Conservation (phyloP, 1,139 yeast genomes). For the Eremothecium sinecaudum region DNA sequence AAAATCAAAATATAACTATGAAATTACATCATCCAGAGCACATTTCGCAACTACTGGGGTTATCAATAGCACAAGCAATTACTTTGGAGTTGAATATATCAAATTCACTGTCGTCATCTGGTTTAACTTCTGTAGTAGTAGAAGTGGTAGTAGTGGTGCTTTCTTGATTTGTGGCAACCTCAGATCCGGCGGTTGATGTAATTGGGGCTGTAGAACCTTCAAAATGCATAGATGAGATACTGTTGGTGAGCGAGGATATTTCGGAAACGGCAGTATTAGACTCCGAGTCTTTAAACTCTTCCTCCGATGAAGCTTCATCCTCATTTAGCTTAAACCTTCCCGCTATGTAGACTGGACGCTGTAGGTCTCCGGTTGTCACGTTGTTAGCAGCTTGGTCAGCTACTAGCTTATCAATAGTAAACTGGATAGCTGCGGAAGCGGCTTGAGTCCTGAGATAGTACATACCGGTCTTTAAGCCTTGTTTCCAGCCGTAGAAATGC, state of each 20-base stretch:
- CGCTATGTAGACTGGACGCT: conserved; percentile 44
- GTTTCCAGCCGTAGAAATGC: conserved; percentile 97
- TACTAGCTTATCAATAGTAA: conserved; percentile 63
- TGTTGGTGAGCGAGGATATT: conserved; percentile 16
- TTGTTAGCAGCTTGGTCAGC: conserved; percentile 43
- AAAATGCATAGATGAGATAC: conserved; percentile 28
- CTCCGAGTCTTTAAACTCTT: conserved; percentile 18
- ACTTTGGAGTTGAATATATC: conserved; percentile 91
- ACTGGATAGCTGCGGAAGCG: conserved; percentile 88
- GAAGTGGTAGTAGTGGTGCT: conserved; percentile 18
- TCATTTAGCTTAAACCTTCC: conserved; percentile 28
- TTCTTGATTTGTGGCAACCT: conserved; percentile 14
- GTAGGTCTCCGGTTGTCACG: conserved; percentile 46
- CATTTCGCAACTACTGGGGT: conserved; percentile 97
- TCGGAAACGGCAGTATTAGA: conserved; percentile 27
- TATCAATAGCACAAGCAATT: conserved; percentile 91
- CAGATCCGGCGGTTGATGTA: conserved; percentile 9
- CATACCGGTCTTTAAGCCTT: conserved; percentile 97
- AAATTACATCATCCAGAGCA: conserved; percentile 97
- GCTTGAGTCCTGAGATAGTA: conserved; percentile 94
- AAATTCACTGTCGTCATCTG: conserved; percentile 32
- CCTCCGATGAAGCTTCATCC: conserved; percentile 29
- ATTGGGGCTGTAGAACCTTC: conserved; percentile 29
- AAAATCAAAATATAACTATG: too few relatives aligned
- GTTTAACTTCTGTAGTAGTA: conserved; percentile 13